Evolutionary conservation across 2,329 filamentous ascomycete genomes (phyloP).

Genomic region (Curvularia sp.): DNA sequence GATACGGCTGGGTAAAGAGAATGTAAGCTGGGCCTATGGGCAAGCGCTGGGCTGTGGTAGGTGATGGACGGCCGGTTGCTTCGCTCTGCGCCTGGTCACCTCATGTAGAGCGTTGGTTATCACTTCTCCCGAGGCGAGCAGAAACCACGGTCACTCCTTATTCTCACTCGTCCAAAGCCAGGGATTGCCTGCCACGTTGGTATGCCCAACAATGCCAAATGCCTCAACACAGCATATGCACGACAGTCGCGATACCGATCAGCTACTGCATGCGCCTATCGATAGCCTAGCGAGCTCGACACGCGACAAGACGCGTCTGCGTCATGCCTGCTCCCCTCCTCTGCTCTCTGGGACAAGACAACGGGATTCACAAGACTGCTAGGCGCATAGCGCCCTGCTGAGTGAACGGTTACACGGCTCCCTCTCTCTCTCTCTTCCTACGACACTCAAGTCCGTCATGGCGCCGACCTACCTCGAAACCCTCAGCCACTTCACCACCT

Average conservation of each 20-base stretch:
- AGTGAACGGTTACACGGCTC: background rate
- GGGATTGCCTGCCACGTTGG: slow-evolving; percentile 13
- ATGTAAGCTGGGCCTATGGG: background rate
- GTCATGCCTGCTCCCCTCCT: background rate
- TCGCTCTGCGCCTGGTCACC: background rate
- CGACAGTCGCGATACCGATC: slow-evolving; percentile 8
- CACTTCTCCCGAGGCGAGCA: slow-evolving; percentile 8
- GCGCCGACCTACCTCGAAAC: slow-evolving; percentile 55
- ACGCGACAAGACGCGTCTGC: slow-evolving; percentile 23
- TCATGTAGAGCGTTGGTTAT: slow-evolving; percentile 3
- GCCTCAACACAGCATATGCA: slow-evolving; percentile 12
- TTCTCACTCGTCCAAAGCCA: background rate
- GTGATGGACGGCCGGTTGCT: slow-evolving; percentile 4
- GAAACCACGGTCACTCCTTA: slow-evolving; percentile 9
- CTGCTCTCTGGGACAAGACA: background rate
- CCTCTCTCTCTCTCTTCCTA: too few relatives aligned
- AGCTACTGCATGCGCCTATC: slow-evolving; percentile 1
- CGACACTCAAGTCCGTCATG: slow-evolving; percentile 23
- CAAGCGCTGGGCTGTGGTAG: background rate
- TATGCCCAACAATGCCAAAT: slow-evolving; percentile 11
- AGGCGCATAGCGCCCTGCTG: background rate
- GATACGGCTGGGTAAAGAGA: background rate
- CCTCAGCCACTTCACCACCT: slow-evolving; percentile 75
- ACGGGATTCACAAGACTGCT: background rate
- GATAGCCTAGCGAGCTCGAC: slow-evolving; percentile 6